Base-by-base conservation (phyloP, 2,329 filamentous ascomycete genomes). In the Decorospora gaudefroyi region DNA sequence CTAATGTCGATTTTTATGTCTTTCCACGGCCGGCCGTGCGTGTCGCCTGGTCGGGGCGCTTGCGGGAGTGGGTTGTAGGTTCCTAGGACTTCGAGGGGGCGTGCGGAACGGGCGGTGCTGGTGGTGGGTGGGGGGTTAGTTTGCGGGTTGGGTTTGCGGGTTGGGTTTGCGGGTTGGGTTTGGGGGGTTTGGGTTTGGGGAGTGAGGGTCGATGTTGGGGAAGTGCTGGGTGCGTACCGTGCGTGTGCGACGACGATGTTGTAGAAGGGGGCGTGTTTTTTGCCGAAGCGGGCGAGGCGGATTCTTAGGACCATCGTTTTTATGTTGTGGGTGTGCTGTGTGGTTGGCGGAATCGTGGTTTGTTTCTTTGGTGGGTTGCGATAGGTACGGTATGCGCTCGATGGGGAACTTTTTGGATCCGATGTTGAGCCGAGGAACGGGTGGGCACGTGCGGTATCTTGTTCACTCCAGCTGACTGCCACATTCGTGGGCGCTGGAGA, bases 161-260 rank as follows among this genome's bases (percentile, higher is more conserved):
- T 32, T 4, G 15, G 10, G 6, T 31, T 19, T 31, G 7, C 7
- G 7, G 15, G 29, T 19, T 11, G 28, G 32, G 25, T 17, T 23
- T 25, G 15, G n/a, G 27, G 37, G 28, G 19, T 18, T 10, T 13
- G 31, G 17, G 18, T 12, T 8, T n/a, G 19, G 23, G 13, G 6
- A 6, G 7, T 18, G 21, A 10, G 7, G 5, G 16, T 11, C 9
- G 17, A 11, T n/a, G 9, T 29, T 29, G 13, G n/a, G 8, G 34
- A 22, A 22, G 18, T 22, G 30, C 11, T 17, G 29, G 32, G 16
- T 18, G 37, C 78, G 55, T 81, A 95, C 88, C 91, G 85, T 32
- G 91, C 91, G 66, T 97, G 92, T 11, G 90, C 83, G 55, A 99
- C 88, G 57, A 97, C 90, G 54, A 99, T 96, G 76, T 99, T 99